Percentiles rank a stretch among this genome's conserved stretches.
Conservation (phyloP, 2,329 filamentous ascomycete species). For the Epichloe gansuensis region DNA sequence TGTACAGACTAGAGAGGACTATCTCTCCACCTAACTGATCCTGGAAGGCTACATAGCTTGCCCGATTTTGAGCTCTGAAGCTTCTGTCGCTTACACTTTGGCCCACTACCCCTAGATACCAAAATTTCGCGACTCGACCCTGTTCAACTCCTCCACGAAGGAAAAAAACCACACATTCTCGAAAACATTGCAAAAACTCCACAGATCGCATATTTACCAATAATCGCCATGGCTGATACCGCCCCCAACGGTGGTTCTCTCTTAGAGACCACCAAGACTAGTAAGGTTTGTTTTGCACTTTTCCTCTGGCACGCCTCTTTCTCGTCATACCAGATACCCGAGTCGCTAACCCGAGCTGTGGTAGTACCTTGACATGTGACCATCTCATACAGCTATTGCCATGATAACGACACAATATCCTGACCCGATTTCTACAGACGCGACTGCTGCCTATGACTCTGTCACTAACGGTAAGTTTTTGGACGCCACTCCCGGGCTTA, state of each 20-base stretch:
- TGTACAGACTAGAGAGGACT: not conserved
- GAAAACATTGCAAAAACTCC: slow-evolving; percentile 3
- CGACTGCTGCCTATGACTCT: slow-evolving; percentile 34
- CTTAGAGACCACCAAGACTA: slow-evolving; percentile 36
- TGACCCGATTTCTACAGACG: slow-evolving; percentile 24
- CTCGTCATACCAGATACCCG: not conserved
- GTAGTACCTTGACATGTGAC: slow-evolving; percentile 5
- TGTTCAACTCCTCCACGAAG: slow-evolving; percentile 1
- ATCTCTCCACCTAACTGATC: slow-evolving; percentile 1
- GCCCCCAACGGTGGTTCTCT: slow-evolving; percentile 34
- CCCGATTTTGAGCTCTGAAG: slow-evolving; percentile 2
- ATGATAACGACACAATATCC: slow-evolving; percentile 1
- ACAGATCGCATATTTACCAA: not conserved
- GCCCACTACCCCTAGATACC: slow-evolving; percentile 7
- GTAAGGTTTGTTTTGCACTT: slow-evolving; percentile 33
- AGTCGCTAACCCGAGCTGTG: not conserved
- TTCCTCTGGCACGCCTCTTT: not conserved
- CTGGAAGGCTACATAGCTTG: not conserved
- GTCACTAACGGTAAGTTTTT: slow-evolving; percentile 28
- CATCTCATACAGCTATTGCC: not conserved
- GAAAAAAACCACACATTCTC: slow-evolving; percentile 3
- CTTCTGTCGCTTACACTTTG: slow-evolving; percentile 4
- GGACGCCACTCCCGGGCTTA: not conserved
- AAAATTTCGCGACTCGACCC: slow-evolving; percentile 6
- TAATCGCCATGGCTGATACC: slow-evolving; percentile 19